Percentiles rank a stretch among this genome's conserved stretches.
Conservation (phyloP, 2,329 filamentous ascomycete genomes). For the Teratosphaeria pseudoeucalypti region DNA sequence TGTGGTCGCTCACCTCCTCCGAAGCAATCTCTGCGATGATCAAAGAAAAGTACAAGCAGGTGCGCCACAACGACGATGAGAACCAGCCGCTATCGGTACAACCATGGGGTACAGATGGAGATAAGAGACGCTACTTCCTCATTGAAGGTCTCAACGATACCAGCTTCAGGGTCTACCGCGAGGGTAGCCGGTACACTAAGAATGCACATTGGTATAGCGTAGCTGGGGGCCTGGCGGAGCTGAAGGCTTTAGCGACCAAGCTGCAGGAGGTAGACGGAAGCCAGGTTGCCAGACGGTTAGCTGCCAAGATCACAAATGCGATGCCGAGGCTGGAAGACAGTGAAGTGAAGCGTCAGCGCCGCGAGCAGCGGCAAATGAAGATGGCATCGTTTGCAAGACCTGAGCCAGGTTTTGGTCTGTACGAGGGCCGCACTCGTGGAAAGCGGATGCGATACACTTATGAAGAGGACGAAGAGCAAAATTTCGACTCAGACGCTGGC, state of each 20-base stretch:
- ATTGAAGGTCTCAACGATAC: constrained; percentile 93
- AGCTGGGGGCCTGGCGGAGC: constrained; percentile 79
- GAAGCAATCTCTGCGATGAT: constrained; percentile 72
- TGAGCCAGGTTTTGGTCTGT: constrained; percentile 81
- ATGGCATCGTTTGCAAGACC: constrained; percentile 81
- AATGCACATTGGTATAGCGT: constrained; percentile 81
- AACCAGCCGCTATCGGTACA: constrained; percentile 87
- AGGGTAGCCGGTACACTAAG: constrained; percentile 71
- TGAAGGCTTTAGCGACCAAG: constrained; percentile 64
- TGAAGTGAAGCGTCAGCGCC: constrained; percentile 89
- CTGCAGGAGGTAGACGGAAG: constrained; percentile 67
- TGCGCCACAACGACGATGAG: constrained; percentile 62
- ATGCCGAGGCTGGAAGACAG: constrained; percentile 86
- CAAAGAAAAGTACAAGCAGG: constrained; percentile 79
- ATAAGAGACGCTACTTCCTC: constrained; percentile 87
- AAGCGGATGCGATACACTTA: constrained; percentile 97
- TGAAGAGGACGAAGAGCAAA: constrained; percentile 65
- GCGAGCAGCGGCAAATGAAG: constrained; percentile 78
- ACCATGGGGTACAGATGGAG: constrained; percentile 79
- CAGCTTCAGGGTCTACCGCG: constrained; percentile 83
- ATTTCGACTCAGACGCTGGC: constrained; percentile 56
- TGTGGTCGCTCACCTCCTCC: constrained; percentile 85
- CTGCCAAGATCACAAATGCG: constrained; percentile 65
- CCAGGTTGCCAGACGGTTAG: constrained; percentile 67
- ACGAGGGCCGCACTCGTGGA: constrained; percentile 90